Evolutionary conservation across 805 yeast species (phyloP), one percentile per base, ranked within the genome.

Genomic region (Teunomyces stri): DNA sequence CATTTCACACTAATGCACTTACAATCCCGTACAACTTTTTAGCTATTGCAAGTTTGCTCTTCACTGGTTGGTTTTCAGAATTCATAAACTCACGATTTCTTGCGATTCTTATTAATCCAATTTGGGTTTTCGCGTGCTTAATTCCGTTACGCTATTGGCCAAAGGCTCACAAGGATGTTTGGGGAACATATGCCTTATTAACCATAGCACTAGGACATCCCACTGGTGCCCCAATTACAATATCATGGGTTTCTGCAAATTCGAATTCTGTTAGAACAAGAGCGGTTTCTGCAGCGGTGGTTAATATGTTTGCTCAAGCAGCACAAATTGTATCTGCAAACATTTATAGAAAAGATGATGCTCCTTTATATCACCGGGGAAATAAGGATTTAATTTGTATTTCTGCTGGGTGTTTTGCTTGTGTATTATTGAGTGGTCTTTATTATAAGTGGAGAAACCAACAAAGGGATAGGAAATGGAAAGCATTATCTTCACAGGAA

Each of bases 251-350:
- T 47, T 82, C 89, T 0, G 61, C 78, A 25, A 84, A 84, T 55
- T 75, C 88, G 7, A 78, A 80, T 59, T 72, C 84, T 1, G 85
- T 85, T 22, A 65, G 84, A n/a, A 68, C 80, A 2, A 69, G 91
- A 54, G 79, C 89, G 0, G 81, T 85, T 4, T 75, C 85, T 11
- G 80, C 88, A 0, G 82, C 89, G 0, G 48, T 85, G 41, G 83
- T 79, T 57, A 85, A 84, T 56, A 82, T 84, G 72, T 76, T 74
- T 59, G 80, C 79, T 0, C 90, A 85, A 58, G 68, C 80, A 0
- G 85, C 82, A 1, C 62, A 69, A 15, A 80, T 85, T 42, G 66
- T 78, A 7, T 66, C 81, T 2, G 67, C 82, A 6, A 79, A 84
- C 55, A 72, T 85, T 5, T 85, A 85, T 61, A 62, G 83, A 42